These are phyloP conservation scores for Nakazawaea peltata DNA, from an alignment of 805 yeast species.

Conservation along the genomic window DNA sequence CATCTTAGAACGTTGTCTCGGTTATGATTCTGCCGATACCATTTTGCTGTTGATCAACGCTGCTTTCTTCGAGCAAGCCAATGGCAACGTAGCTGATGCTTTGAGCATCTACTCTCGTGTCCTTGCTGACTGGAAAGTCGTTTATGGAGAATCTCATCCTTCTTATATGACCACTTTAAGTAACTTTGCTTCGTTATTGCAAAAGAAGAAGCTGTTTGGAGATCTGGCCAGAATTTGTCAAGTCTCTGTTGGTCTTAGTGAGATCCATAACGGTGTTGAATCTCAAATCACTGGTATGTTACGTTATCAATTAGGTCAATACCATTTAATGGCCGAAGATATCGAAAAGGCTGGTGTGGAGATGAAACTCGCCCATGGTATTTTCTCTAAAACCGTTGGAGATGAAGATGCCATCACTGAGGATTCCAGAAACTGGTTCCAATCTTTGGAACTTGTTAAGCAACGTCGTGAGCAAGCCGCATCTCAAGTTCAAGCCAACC, in stretches of 20 bases:
- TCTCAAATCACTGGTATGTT: slow-evolving; percentile 58
- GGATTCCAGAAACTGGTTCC: slow-evolving; percentile 60
- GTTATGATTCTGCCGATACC: slow-evolving; percentile 75
- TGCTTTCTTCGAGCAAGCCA: slow-evolving; percentile 61
- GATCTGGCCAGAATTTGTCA: slow-evolving; percentile 47
- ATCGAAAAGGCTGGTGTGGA: slow-evolving; percentile 48
- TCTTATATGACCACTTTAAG: slow-evolving; percentile 55
- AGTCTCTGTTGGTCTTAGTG: slow-evolving; percentile 44
- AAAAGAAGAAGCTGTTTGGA: slow-evolving; percentile 36
- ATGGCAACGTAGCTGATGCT: slow-evolving; percentile 51
- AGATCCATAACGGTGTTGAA: slow-evolving; percentile 43
- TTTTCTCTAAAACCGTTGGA: slow-evolving; percentile 55
- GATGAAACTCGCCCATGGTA: slow-evolving; percentile 46
- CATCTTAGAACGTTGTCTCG: slow-evolving; percentile 72
- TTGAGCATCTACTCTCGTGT: slow-evolving; percentile 56
- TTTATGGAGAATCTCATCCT: slow-evolving; percentile 63
- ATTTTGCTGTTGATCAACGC: slow-evolving; percentile 65
- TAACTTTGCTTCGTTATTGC: slow-evolving; percentile 53
- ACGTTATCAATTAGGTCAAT: slow-evolving; percentile 61
- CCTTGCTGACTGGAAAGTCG: slow-evolving; percentile 44
- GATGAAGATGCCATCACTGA: slow-evolving; percentile 57
- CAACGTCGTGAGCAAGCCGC: slow-evolving; percentile 28
- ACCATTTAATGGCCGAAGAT: slow-evolving; percentile 43
- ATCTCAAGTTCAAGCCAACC: slow-evolving; percentile 31
- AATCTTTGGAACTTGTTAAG: slow-evolving; percentile 40